These are phyloP conservation scores for Monosporascus sp. DNA, from an alignment of 2,329 filamentous ascomycete species.

Conservation along the genomic window DNA sequence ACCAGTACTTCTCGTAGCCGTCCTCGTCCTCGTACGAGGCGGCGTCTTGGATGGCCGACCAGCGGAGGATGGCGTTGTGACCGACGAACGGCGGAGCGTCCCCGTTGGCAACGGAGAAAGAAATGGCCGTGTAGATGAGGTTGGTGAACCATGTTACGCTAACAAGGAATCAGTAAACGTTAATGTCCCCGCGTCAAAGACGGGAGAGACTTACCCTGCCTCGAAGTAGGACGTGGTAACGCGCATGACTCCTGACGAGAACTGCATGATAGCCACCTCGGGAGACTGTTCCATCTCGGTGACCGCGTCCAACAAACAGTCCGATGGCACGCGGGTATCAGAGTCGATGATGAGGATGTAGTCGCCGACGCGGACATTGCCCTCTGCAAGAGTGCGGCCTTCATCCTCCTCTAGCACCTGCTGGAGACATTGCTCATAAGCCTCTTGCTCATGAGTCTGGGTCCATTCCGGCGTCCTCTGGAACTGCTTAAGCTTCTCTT, in stretches of 20 bases:
- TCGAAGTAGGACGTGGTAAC: constrained; percentile 70
- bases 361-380: constrained; percentile 80
- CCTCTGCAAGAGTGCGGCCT: constrained; percentile 72
- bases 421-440: constrained; percentile 60
- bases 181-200: background rate
- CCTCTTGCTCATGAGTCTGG: constrained; percentile 60
- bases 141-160: constrained; percentile 69
- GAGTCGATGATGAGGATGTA: constrained; percentile 77
- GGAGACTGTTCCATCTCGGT: constrained; percentile 78
- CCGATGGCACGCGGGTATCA: constrained; percentile 70
- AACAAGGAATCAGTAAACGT: constrained; percentile 18
- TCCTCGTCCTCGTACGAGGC: constrained; percentile 60
- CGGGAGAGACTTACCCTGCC: constrained; percentile 29
- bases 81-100: constrained; percentile 76
- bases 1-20: constrained; percentile 76
- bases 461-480: constrained; percentile 58
- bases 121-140: constrained; percentile 70
- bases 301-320: constrained; percentile 73
- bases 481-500: constrained; percentile 58
- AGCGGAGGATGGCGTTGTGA: constrained; percentile 73
- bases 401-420: constrained; percentile 59
- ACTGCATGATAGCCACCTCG: constrained; percentile 74
- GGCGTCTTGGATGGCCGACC: constrained; percentile 70
- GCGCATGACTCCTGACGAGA: constrained; percentile 73
- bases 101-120: constrained; percentile 70